Percentiles rank a stretch among this genome's conserved stretches.
phyloP scores from a whole-genome alignment of 805 yeast genomes.

The Komagataella kurtzmanii region DNA sequence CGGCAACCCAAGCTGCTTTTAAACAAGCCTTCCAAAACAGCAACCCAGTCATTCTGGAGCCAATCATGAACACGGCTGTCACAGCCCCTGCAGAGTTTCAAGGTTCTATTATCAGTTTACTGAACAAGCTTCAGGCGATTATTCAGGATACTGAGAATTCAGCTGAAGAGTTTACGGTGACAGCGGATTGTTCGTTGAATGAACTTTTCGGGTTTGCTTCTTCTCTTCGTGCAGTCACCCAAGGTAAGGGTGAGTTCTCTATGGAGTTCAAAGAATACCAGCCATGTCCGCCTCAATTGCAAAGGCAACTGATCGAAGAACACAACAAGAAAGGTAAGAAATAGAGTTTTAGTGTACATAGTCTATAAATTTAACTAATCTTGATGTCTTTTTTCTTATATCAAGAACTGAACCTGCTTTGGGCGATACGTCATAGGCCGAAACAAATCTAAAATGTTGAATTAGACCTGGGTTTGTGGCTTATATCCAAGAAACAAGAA shows the following conservation, averaged over 20 bases:
- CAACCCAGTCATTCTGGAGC: slow-evolving; percentile 84
- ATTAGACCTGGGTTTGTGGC: no score
- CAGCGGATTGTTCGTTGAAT: slow-evolving; percentile 94
- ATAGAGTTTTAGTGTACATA: slow-evolving; percentile 17
- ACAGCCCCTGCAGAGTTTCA: slow-evolving; percentile 96
- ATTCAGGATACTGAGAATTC: slow-evolving; percentile 91
- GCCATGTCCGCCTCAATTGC: slow-evolving; percentile 83
- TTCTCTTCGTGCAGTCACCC: slow-evolving; percentile 88
- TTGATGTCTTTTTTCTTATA: not conserved
- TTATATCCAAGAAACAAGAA: no score
- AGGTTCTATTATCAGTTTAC: slow-evolving; percentile 79
- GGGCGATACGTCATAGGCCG: no score
- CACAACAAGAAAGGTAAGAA: slow-evolving; percentile 43
- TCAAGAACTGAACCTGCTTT: not conserved
- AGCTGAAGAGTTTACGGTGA: slow-evolving; percentile 84
- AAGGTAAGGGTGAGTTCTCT: slow-evolving; percentile 97
- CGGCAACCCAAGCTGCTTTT: slow-evolving; percentile 88
- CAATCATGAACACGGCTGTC: slow-evolving; percentile 87
- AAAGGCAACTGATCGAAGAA: slow-evolving; percentile 80
- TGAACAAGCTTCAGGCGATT: slow-evolving; percentile 86
- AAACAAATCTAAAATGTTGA: no score
- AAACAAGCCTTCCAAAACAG: slow-evolving; percentile 78
- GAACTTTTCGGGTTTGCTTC: slow-evolving; percentile 95
- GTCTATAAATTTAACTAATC: not conserved
- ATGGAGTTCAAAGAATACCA: slow-evolving; percentile 89